These are phyloP conservation scores for Rhizomucor miehei DNA, from an alignment of 371 early-diverging fungal genomes.

Conservation along the genomic window DNA sequence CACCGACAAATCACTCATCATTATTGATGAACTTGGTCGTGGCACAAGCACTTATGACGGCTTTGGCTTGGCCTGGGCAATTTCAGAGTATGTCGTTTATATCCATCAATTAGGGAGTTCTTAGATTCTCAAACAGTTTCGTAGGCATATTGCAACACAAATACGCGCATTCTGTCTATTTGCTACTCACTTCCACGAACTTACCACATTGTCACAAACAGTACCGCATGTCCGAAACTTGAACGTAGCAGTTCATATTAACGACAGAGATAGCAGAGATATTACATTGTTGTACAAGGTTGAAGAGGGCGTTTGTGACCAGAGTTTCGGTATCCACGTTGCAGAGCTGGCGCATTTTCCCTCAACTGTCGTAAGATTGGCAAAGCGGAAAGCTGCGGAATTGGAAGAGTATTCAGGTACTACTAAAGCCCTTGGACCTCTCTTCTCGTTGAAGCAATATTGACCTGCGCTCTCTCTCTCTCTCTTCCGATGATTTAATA, in stretches of 20 bases:
- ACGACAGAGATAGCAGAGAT: slow-evolving; percentile 35
- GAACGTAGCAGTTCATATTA: slow-evolving; percentile 81
- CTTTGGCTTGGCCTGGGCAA: slow-evolving; percentile 96
- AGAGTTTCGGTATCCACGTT: slow-evolving; percentile 98
- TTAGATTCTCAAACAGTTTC: slow-evolving; percentile 1
- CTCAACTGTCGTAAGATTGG: slow-evolving; percentile 72
- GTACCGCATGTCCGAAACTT: slow-evolving; percentile 78
- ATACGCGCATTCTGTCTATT: slow-evolving; percentile 84
- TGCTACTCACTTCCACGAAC: slow-evolving; percentile 98
- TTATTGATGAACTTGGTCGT: slow-evolving; percentile 99
- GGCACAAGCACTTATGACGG: slow-evolving; percentile 99
- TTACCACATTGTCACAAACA: slow-evolving; percentile 77
- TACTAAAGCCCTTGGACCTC: too few species aligned
- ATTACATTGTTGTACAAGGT: slow-evolving; percentile 91
- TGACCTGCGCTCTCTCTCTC: too few species aligned
- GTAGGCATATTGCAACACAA: slow-evolving; percentile 76
- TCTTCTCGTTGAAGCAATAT: too few species aligned
- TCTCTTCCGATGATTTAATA: too few species aligned
- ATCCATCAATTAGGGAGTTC: not conserved
- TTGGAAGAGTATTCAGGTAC: slow-evolving; percentile 64
- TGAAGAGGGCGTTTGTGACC: slow-evolving; percentile 85
- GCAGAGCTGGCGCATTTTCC: slow-evolving; percentile 97
- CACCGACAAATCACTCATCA: slow-evolving; percentile 85
- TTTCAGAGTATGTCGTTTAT: slow-evolving; percentile 74
- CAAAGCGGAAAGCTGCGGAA: slow-evolving; percentile 86